Base-by-base conservation (phyloP, 805 yeast genomes). In the Candida khao-thaluensis region DNA sequence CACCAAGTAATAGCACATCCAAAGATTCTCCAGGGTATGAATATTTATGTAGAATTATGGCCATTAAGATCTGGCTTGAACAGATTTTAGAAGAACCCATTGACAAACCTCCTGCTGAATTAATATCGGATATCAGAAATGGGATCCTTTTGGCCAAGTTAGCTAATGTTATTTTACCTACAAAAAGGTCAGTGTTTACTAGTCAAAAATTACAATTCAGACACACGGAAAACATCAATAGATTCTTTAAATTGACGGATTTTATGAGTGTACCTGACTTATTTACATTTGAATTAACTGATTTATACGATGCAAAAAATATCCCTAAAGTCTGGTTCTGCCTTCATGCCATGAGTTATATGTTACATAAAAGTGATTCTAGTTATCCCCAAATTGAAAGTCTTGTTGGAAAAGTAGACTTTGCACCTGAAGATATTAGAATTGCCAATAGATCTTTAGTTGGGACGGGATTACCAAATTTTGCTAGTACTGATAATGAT, bases 301-400 rank as follows among this genome's bases (percentile, higher is more conserved):
- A 93, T 60, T 70, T 93, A 25, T 93, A 89, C 62, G 97, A 93
- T 55, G 82, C 83, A 54, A 90, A 88, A 53, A 85, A 91, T 55
- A 76, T 90, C 15, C 98, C 98, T 11, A 90, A 87, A 55, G 98
- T 93, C 17, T 84, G 93, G 56, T 89, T 88, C 61, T 90, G 97
- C 50, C 62, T 93, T 25, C 96, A 91, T 64, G 96, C 96, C 2
- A 64, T 91, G 47, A 81, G 89, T 36, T 86, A 77, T 49, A 77
- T 87, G 56, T 69, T 93, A 40, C 73, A 82, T 43, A 70, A 72
- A 49, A 69, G 77, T 18, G 73, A 76, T 17, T 39, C 58, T 5
- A 62, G 64, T 14, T 81, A 82, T 16, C 86, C 90, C 1, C 62
- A 69, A 3, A 74, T 91, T 54, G 73, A 71, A 23, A 75, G 78